Conservation (phyloP, 192 early-diverging fungal species). For the Backusella morwellensis region DNA sequence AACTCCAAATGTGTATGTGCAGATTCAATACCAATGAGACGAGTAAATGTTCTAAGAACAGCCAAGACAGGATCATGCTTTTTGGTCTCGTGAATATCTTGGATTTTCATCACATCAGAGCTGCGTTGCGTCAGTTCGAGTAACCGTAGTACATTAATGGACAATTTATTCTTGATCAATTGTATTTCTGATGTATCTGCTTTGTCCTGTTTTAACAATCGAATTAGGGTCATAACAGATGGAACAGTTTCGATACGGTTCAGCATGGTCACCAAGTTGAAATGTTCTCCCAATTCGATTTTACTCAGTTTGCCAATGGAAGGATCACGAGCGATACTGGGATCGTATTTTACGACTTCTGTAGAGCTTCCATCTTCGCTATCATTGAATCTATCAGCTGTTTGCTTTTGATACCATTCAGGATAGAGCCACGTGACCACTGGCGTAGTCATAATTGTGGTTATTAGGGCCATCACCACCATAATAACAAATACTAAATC, state of each 20-base stretch:
- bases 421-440: constrained; percentile 75
- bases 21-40: constrained; percentile 60
- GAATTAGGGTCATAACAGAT: constrained; percentile 66
- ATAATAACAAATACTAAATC: constrained; percentile 50
- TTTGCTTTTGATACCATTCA: constrained; percentile 51
- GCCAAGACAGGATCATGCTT: constrained; percentile 73
- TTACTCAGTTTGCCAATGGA: neutral
- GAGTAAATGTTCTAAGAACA: constrained; percentile 81
- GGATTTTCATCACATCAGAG: constrained; percentile 78
- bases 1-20: constrained; percentile 63
- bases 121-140: constrained; percentile 77
- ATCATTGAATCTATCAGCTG: neutral
- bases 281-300: neutral
- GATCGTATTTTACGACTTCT: neutral
- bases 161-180: constrained; percentile 2
- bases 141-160: constrained; percentile 68
- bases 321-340: constrained; percentile 18
- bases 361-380: neutral
- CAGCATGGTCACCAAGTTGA: constrained; percentile 53
- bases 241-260: constrained; percentile 67
- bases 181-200: neutral
- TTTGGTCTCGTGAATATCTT: constrained; percentile 60
- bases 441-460: constrained; percentile 89
- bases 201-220: constrained; percentile 38
- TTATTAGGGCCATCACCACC: constrained; percentile 51